Percentiles rank a stretch among this genome's conserved stretches.
These are phyloP conservation scores for Populus euphratica DNA, from an alignment of 345 rosid genomes.

Conservation along the genomic window DNA sequence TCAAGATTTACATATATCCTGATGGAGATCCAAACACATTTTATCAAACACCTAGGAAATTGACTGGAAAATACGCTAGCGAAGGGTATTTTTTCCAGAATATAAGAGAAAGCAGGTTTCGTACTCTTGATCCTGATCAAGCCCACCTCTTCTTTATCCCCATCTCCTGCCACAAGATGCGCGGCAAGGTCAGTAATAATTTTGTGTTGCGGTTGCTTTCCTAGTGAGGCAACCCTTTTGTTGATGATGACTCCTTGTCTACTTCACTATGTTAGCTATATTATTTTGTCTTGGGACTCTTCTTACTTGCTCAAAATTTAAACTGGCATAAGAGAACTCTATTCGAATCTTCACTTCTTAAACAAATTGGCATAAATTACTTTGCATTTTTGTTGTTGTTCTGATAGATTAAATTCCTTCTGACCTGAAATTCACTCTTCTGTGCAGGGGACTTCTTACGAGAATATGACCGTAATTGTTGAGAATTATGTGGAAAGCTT, in stretches of 20 bases:
- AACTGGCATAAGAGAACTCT: no score
- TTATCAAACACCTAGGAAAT: conserved; percentile 87
- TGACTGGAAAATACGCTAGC: conserved; percentile 93
- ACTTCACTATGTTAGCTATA: neutral
- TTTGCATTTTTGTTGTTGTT: neutral
- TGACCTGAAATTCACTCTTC: neutral
- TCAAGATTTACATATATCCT: conserved; percentile 83
- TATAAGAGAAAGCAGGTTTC: conserved; percentile 67
- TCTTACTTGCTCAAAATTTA: no score
- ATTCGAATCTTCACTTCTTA: neutral
- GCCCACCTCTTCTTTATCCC: conserved; percentile 95
- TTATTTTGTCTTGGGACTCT: no score
- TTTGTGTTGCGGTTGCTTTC: neutral
- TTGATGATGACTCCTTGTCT: neutral
- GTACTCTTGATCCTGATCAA: conserved; percentile 71
- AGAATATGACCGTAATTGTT: conserved; percentile 89
- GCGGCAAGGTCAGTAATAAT: conserved; percentile 61
- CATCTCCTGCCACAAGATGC: conserved; percentile 96
- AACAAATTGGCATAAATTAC: no score
- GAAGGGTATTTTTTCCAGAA: conserved; percentile 99
- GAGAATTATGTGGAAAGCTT: conserved; percentile 68
- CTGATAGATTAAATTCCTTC: neutral
- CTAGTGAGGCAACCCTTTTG: no score
- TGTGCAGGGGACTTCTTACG: conserved; percentile 84
- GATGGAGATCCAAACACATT: conserved; percentile 92